Evolutionary conservation across 176 grass and related monocot species (phyloP).

Genomic region (Thalia dealbata): DNA sequence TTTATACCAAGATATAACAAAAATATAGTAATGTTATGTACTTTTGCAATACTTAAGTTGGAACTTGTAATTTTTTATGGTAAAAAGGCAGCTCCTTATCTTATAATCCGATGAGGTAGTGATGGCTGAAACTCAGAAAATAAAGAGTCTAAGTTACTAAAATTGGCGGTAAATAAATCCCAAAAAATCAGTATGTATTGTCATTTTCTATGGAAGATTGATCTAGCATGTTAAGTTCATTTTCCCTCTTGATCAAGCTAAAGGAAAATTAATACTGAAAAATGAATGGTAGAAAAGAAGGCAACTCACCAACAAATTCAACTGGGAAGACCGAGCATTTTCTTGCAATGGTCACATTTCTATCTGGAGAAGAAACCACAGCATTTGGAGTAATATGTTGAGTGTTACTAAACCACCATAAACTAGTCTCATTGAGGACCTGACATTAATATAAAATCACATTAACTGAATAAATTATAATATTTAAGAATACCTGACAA

Average conservation of each 20-base stretch:
- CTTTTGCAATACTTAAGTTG: too few relatives aligned
- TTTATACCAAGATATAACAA: too few relatives aligned
- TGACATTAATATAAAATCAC: constrained; percentile 18
- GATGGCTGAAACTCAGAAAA: too few relatives aligned
- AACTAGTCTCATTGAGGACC: constrained; percentile 92
- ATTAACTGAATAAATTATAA: neutral
- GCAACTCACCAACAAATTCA: constrained; percentile 88
- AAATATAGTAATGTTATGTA: too few relatives aligned
- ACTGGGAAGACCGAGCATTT: constrained; percentile 91
- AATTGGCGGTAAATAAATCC: too few relatives aligned
- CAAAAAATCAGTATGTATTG: too few relatives aligned
- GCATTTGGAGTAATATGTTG: constrained; percentile 87
- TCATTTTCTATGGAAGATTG: neutral
- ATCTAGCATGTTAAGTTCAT: neutral
- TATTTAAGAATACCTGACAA: neutral
- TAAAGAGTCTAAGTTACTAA: too few relatives aligned
- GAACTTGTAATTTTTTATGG: too few relatives aligned
- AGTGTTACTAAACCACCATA: constrained; percentile 88
- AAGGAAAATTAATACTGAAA: neutral
- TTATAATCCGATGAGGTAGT: too few relatives aligned
- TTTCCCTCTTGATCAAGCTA: neutral
- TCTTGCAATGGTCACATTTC: constrained; percentile 88
- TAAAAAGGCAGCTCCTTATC: too few relatives aligned
- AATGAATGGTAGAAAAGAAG: neutral
- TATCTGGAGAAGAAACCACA: constrained; percentile 77